Percentiles rank a stretch among this genome's conserved stretches.
phyloP scores from a whole-genome alignment of 805 yeast genomes.

The Pichia thaimueangensis region DNA sequence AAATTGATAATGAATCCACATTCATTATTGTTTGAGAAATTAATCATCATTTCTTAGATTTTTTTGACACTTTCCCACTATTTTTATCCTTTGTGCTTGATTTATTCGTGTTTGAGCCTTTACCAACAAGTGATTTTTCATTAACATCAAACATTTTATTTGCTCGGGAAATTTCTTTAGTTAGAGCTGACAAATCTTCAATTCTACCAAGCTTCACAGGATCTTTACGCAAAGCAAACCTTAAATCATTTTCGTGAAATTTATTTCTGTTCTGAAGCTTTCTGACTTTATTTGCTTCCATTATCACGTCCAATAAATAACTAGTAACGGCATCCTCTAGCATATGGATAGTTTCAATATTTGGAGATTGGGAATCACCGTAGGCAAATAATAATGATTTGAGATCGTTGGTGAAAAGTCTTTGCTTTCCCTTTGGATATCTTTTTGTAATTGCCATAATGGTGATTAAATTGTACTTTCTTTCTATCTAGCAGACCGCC shows the following conservation, averaged over 20 bases:
- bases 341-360: slow-evolving; percentile 56
- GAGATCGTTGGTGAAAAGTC: slow-evolving; percentile 36
- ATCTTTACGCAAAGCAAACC: slow-evolving; percentile 62
- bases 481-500: not conserved
- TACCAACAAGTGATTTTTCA: slow-evolving; percentile 38
- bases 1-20: not conserved
- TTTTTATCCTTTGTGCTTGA: slow-evolving; percentile 3
- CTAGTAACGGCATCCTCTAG: slow-evolving; percentile 63
- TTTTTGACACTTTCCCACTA: slow-evolving; percentile 9
- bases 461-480: not conserved
- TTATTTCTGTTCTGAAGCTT: slow-evolving; percentile 49
- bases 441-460: slow-evolving; percentile 14
- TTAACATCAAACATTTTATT: slow-evolving; percentile 60
- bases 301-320: slow-evolving; percentile 50
- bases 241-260: slow-evolving; percentile 66
- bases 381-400: slow-evolving; percentile 60
- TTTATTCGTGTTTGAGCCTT: not conserved
- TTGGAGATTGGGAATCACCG: slow-evolving; percentile 67
- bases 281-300: slow-evolving; percentile 46
- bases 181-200: slow-evolving; percentile 53
- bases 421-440: slow-evolving; percentile 19
- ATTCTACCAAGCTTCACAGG: slow-evolving; percentile 64
- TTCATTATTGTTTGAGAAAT: not conserved
- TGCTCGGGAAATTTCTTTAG: slow-evolving; percentile 58
- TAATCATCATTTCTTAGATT: slow-evolving; percentile 1